phyloP scores from a whole-genome alignment of 352 stramenopile genomes.

The Globisporangium acanthophoron region DNA sequence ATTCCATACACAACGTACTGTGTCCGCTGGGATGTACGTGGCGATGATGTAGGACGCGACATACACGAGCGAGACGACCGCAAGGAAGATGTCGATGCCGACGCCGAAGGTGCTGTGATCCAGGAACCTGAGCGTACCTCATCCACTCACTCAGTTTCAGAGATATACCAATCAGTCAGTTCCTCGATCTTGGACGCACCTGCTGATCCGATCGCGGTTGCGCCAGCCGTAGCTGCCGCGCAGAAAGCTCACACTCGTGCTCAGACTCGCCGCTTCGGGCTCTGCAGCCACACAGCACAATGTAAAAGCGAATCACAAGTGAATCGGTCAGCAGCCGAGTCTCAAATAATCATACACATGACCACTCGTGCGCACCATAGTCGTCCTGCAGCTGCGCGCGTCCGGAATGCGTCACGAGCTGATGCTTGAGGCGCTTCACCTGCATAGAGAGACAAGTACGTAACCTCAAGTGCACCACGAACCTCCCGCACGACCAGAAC shows the following conservation, averaged over 20 bases:
- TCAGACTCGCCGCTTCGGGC: constrained; percentile 20
- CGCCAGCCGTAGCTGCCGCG: constrained; percentile 17
- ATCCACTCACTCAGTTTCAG: too few relatives aligned
- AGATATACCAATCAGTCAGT: too few relatives aligned
- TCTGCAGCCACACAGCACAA: constrained; percentile 10
- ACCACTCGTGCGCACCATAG: background rate
- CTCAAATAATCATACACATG: too few relatives aligned
- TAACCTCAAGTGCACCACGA: background rate
- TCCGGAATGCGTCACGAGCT: constrained; percentile 1
- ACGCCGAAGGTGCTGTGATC: constrained; percentile 76
- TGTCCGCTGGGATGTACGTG: constrained; percentile 68
- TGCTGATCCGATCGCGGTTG: constrained; percentile 40
- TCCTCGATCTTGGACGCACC: constrained; percentile 6
- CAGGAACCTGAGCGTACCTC: constrained; percentile 24
- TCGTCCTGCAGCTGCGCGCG: background rate
- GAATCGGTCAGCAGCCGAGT: too few relatives aligned
- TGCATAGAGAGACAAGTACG: background rate
- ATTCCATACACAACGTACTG: constrained; percentile 19
- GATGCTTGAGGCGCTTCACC: constrained; percentile 21
- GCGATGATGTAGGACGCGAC: constrained; percentile 66
- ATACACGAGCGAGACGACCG: constrained; percentile 50
- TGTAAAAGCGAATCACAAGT: background rate
- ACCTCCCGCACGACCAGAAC: background rate
- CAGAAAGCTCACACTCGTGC: constrained; percentile 25
- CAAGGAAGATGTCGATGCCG: constrained; percentile 55